Base-by-base conservation (phyloP, 768 basidiomycete genomes). In the Melanogaster broomeanus region DNA sequence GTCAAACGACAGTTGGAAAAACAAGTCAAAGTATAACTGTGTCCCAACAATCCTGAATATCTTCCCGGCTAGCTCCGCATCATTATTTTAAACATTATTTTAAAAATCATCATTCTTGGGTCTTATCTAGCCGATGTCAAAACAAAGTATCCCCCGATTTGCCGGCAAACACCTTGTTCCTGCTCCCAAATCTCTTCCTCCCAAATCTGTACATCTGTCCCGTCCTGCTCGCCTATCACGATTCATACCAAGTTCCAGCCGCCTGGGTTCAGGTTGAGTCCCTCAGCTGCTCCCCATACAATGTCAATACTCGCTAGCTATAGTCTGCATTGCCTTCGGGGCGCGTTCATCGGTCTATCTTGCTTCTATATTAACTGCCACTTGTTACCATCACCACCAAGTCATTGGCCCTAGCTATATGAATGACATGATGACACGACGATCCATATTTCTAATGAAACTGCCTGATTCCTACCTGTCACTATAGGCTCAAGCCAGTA, bases 1-100 rank as follows among this genome's bases (percentile, higher is more conserved):
- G 62, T 65, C 61, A 69, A 30, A 66, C 61, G 39, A 48, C 64
- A 53, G 56, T 39, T 70, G 64, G 65, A 67, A 67, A 65, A 64
- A 12, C 53, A 38, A 42, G 15, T 27, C 55, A 53, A 51, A 55
- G 44, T 42, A 44, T 41, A 35, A n/a, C n/a, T n/a, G n/a, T n/a
- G n/a, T n/a, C n/a, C n/a, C 57, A 48, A 28, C n/a, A n/a, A 53
- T 39, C 38, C 52, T 44, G 63, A 53, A 61, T 58, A 57, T 49
- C 57, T 39, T 22, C 42, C 70, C 66, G 66, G 66, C 64, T 38
- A 64, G 45, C 43, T 53, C 66, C 66, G 68, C 40, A 45, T 48
- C 42, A 30, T 47, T 44, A 44, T 43, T 4, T 34, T 16, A 7
- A 48, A 37, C 62, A 51, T 52, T 51, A 50, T 45, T 50, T 61